phyloP scores from a whole-genome alignment of 2,329 filamentous ascomycete species.

The Diaporthe capsici region DNA sequence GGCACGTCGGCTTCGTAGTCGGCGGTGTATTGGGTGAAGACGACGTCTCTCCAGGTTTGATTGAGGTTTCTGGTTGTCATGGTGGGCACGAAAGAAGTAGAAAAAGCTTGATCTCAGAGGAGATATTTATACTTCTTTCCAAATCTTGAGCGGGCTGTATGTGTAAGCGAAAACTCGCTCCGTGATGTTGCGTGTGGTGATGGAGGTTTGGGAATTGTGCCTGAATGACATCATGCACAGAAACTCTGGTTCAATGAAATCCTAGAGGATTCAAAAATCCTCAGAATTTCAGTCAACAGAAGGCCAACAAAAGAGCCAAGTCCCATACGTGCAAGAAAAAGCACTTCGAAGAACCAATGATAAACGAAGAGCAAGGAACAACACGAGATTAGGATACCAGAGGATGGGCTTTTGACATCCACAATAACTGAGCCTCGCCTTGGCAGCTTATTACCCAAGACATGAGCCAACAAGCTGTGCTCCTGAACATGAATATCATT shows the following conservation, averaged over 20 bases:
- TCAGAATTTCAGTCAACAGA: neutral
- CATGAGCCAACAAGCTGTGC: neutral
- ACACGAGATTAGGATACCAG: neutral
- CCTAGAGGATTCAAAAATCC: neutral
- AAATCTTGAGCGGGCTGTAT: neutral
- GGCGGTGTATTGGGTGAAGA: neutral
- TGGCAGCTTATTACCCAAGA: neutral
- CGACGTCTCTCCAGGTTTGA: neutral
- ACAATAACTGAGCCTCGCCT: neutral
- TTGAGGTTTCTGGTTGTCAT: neutral
- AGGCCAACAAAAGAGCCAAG: neutral
- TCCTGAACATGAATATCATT: neutral
- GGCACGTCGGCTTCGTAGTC: neutral
- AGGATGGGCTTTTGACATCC: neutral
- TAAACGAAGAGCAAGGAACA: neutral
- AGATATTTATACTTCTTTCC: neutral
- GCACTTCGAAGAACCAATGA: neutral
- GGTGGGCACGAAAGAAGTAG: neutral
- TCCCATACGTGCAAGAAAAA: neutral
- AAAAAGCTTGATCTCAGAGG: neutral
- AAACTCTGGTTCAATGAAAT: neutral
- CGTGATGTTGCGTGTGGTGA: neutral
- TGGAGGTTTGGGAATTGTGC: slow-evolving; percentile 1
- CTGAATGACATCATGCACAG: neutral
- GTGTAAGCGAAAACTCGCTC: neutral